These are phyloP conservation scores for Liquidambar formosana DNA, from an alignment of 164 flowering plant genomes.

Conservation along the genomic window DNA sequence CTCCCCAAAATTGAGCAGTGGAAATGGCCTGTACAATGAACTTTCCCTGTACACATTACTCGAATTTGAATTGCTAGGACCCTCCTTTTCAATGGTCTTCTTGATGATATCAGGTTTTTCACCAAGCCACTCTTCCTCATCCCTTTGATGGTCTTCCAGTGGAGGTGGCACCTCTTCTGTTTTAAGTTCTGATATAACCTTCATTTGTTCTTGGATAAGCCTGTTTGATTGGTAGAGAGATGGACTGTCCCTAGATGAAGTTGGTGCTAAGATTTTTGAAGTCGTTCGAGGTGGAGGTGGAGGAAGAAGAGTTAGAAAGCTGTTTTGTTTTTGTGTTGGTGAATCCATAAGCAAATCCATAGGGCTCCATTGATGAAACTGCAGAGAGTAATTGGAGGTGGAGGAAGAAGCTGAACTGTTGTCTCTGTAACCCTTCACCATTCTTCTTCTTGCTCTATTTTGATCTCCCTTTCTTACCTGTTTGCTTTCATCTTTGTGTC, in stretches of 20 bases:
- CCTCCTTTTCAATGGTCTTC: conserved; percentile 19
- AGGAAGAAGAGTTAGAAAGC: conserved; percentile 39
- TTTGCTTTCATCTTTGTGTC: conserved; percentile 42
- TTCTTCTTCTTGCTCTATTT: conserved; percentile 37
- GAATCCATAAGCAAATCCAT: conserved; percentile 29
- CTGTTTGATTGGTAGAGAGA: conserved; percentile 11
- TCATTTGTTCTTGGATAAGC: too few species aligned
- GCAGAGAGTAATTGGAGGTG: conserved; percentile 5
- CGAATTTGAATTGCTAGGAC: conserved; percentile 5
- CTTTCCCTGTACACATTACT: conserved; percentile 5
- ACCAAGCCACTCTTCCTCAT: conserved; percentile 39
- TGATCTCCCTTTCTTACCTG: conserved; percentile 31
- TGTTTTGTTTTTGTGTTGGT: conserved; percentile 28
- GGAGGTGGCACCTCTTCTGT: conserved; percentile 18
- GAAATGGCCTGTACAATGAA: conserved; percentile 12
- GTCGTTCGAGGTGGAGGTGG: conserved; percentile 38
- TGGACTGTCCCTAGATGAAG: conserved; percentile 8
- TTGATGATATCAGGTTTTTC: conserved; percentile 3
- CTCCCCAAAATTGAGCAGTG: conserved; percentile 3
- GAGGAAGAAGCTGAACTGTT: conserved; percentile 13
- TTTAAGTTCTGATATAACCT: too few species aligned
- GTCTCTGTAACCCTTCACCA: conserved; percentile 19
- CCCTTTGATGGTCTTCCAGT: conserved; percentile 34
- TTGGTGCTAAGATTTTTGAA: conserved; percentile 40
- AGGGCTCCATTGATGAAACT: conserved; percentile 30